Evolutionary conservation across 2,329 filamentous ascomycete genomes (phyloP).

Genomic region (Pseudogymnoascus sp.): DNA sequence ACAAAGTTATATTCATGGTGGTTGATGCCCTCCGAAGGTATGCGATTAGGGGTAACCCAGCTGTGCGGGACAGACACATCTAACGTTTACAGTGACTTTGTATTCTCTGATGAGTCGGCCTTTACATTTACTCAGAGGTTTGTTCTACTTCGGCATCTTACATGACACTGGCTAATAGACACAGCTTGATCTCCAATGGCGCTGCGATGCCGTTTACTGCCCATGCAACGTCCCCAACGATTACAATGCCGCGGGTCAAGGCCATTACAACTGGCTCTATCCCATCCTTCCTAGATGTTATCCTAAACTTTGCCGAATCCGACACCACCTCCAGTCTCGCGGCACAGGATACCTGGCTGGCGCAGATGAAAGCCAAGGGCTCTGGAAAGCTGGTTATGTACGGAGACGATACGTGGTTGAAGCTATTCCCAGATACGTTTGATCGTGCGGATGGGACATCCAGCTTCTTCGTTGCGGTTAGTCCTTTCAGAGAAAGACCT

Average conservation of each 20-base stretch:
- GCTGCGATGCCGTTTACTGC: slow-evolving; percentile 88
- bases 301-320: slow-evolving; percentile 91
- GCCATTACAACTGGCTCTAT: slow-evolving; percentile 95
- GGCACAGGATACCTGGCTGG: slow-evolving; percentile 90
- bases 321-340: slow-evolving; percentile 85
- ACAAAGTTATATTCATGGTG: slow-evolving; percentile 94
- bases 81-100: slow-evolving; percentile 67
- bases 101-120: slow-evolving; percentile 71
- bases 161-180: slow-evolving; percentile 12
- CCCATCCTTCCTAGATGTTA: slow-evolving; percentile 95
- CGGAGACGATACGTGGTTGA: slow-evolving; percentile 97
- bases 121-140: slow-evolving; percentile 87
- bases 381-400: slow-evolving; percentile 82
- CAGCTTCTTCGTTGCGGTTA: slow-evolving; percentile 94
- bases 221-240: slow-evolving; percentile 90
- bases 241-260: slow-evolving; percentile 97
- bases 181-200: slow-evolving; percentile 74
- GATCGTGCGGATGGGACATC: slow-evolving; percentile 83
- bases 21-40: slow-evolving; percentile 90
- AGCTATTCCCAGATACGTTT: slow-evolving; percentile 87
- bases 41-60: slow-evolving; percentile 11
- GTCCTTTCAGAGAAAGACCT: slow-evolving; percentile 32
- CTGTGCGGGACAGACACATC: not conserved
- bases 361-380: slow-evolving; percentile 73
- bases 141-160: slow-evolving; percentile 18